Conservation (phyloP, 164 flowering plant genomes). For the Aristolochia contorta region DNA sequence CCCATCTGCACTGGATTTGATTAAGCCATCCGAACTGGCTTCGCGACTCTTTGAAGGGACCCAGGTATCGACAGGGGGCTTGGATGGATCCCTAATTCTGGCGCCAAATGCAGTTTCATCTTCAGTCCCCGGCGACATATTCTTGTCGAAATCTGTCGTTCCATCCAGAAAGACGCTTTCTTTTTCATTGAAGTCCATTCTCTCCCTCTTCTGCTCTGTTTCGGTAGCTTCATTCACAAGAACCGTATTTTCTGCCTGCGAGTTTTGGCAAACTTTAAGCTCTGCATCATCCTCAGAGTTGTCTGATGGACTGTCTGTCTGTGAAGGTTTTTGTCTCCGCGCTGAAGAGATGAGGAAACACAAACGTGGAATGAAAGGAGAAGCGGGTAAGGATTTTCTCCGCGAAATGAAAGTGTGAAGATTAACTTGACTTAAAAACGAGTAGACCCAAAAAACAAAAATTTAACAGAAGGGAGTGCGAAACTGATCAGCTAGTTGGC, state of each 20-base stretch:
- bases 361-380: constrained; percentile 5
- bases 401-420: too few relatives aligned
- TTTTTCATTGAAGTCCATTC: constrained; percentile 11
- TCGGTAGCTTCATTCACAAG: constrained; percentile 9
- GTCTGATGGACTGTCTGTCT: constrained; percentile 19
- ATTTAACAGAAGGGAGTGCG: neutral
- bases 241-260: constrained; percentile 12
- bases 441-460: neutral
- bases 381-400: neutral
- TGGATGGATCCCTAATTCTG: constrained; percentile 6
- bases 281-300: constrained; percentile 26
- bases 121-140: constrained; percentile 16
- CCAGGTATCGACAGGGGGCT: constrained; percentile 11
- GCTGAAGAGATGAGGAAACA: constrained; percentile 22
- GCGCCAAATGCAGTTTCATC: constrained; percentile 1
- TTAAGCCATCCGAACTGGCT: constrained; percentile 7
- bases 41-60: neutral
- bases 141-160: constrained; percentile 6
- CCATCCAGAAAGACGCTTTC: constrained; percentile 12
- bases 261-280: constrained; percentile 7
- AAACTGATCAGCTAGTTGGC: neutral
- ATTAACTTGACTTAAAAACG: neutral
- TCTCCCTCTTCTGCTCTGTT: constrained; percentile 18
- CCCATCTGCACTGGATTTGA: constrained; percentile 10
- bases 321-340: constrained; percentile 13